Evolutionary conservation across 352 stramenopile genomes (phyloP).

Genomic region (Globisporangium uncinulatum): DNA sequence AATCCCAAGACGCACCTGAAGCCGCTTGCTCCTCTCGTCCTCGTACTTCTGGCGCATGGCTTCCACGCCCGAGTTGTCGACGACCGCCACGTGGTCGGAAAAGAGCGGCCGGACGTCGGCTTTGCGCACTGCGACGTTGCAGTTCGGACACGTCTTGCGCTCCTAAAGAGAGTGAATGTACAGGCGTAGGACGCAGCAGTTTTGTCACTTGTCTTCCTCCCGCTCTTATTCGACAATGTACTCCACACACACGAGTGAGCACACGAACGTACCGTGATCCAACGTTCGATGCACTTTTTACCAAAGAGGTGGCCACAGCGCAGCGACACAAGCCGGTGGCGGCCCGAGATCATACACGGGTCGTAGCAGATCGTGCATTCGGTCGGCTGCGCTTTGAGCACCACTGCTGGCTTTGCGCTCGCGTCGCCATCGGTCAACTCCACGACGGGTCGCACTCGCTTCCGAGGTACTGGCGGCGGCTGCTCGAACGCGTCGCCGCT

Average conservation of each 20-base stretch:
- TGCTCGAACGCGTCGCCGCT: background rate
- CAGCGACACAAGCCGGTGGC: slow-evolving; percentile 63
- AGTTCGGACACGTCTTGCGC: slow-evolving; percentile 50
- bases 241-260: background rate
- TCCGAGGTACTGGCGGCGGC: background rate
- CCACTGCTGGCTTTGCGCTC: slow-evolving; percentile 10
- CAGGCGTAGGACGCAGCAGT: too few relatives aligned
- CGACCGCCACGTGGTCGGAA: slow-evolving; percentile 67
- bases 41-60: slow-evolving; percentile 54
- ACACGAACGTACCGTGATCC: slow-evolving; percentile 27
- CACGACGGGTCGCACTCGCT: background rate
- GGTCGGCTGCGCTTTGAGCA: slow-evolving; percentile 42
- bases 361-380: slow-evolving; percentile 81
- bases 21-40: slow-evolving; percentile 37
- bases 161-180: background rate
- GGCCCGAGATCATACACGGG: slow-evolving; percentile 42
- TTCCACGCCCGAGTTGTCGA: slow-evolving; percentile 67
- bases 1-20: slow-evolving; percentile 20
- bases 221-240: too few relatives aligned
- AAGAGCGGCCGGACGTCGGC: slow-evolving; percentile 57
- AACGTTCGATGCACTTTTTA: slow-evolving; percentile 72
- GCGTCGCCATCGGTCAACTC: background rate
- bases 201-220: too few relatives aligned
- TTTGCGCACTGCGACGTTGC: slow-evolving; percentile 35
- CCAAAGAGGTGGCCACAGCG: slow-evolving; percentile 75